A percentile compares a stretch with the other conserved stretches of the same genome.
These are phyloP conservation scores for Jackrogersella multiformis DNA, from an alignment of 495 filamentous ascomycete species.

Conservation along the genomic window DNA sequence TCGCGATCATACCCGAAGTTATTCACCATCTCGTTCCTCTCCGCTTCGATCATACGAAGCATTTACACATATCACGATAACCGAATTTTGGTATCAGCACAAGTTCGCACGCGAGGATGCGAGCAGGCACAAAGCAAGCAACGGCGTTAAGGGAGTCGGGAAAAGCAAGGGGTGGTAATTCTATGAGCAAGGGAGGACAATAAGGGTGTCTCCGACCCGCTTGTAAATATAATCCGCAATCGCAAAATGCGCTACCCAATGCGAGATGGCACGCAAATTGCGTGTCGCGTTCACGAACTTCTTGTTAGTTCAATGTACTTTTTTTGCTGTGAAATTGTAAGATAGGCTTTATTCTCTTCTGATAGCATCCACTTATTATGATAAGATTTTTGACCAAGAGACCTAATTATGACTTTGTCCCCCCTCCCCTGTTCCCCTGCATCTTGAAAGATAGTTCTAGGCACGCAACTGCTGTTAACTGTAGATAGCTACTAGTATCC, in stretches of 20 bases:
- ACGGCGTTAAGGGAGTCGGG: constrained; percentile 36
- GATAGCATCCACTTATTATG: background rate
- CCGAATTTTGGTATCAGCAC: constrained; percentile 14
- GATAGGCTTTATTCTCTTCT: background rate
- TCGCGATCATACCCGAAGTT: constrained; percentile 2
- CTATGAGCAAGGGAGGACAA: background rate
- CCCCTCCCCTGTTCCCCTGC: too few species aligned
- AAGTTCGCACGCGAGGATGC: constrained; percentile 1
- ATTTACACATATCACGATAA: constrained; percentile 23
- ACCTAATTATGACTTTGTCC: too few species aligned
- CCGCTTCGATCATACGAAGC: constrained; percentile 8
- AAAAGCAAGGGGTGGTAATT: constrained; percentile 23
- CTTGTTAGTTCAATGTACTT: background rate
- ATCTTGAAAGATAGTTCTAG: too few species aligned
- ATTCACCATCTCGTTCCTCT: background rate
- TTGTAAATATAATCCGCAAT: constrained; percentile 44
- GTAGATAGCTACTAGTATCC: too few species aligned
- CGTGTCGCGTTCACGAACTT: constrained; percentile 19
- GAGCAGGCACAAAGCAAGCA: constrained; percentile 23
- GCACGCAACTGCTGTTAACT: too few species aligned
- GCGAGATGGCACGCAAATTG: constrained; percentile 9
- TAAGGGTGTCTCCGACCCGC: background rate
- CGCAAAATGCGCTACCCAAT: constrained; percentile 20
- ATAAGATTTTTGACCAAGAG: too few species aligned
- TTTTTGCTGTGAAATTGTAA: background rate